phyloP scores from a whole-genome alignment of 2,329 filamentous ascomycete genomes.

The Paraconiothyrium brasiliense region DNA sequence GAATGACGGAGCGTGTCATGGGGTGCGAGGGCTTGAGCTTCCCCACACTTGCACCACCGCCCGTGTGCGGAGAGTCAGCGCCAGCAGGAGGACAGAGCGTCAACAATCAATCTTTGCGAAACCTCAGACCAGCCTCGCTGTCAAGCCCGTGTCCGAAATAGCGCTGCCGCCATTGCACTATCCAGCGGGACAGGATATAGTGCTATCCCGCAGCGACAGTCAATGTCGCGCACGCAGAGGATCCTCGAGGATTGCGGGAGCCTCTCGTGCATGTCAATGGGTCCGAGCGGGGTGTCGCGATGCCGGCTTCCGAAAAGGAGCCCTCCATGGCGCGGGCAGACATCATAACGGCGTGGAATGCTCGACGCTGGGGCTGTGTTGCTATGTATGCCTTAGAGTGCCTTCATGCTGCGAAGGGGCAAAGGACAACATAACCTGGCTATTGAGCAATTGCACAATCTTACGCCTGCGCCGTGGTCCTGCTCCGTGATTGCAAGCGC shows the following conservation, averaged over 20 bases:
- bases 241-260: neutral
- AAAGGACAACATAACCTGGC: slow-evolving; percentile 2
- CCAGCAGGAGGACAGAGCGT: slow-evolving; percentile 30
- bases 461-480: slow-evolving; percentile 1
- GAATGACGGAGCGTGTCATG: slow-evolving; percentile 14
- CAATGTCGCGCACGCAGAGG: slow-evolving; percentile 25
- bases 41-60: slow-evolving; percentile 31
- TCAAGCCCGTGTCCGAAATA: neutral
- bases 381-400: neutral
- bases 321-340: slow-evolving; percentile 19
- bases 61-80: slow-evolving; percentile 21
- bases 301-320: slow-evolving; percentile 3
- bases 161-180: slow-evolving; percentile 9
- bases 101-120: slow-evolving; percentile 21
- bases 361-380: slow-evolving; percentile 19
- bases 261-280: slow-evolving; percentile 5
- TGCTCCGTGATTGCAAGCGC: slow-evolving; percentile 1
- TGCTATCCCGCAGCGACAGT: slow-evolving; percentile 30
- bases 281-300: slow-evolving; percentile 8
- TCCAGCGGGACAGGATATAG: slow-evolving; percentile 23
- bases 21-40: slow-evolving; percentile 25
- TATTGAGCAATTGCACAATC: neutral
- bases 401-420: slow-evolving; percentile 2
- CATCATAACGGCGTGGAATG: slow-evolving; percentile 1
- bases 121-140: slow-evolving; percentile 14